Conservation (phyloP, 352 stramenopile genomes). For the Aphanomyces astaci region DNA sequence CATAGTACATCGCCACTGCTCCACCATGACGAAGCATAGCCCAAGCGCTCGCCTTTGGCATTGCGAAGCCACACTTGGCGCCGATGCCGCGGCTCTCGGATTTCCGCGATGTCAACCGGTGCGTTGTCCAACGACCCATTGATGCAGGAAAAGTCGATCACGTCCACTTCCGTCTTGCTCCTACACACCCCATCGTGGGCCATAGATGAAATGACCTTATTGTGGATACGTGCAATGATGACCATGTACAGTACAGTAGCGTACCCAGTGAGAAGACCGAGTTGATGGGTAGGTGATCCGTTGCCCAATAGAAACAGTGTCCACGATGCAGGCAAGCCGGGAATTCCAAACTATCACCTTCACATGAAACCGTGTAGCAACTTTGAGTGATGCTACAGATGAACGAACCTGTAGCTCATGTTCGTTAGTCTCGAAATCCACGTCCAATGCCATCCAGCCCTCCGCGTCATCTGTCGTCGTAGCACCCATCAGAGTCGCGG, state of each 20-base stretch:
- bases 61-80: constrained; percentile 80
- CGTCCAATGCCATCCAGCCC: constrained; percentile 20
- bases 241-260: too few species aligned
- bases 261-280: constrained; percentile 65
- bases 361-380: neutral
- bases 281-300: constrained; percentile 69
- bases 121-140: constrained; percentile 36
- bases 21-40: constrained; percentile 77
- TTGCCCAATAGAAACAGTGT: constrained; percentile 77
- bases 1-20: constrained; percentile 41
- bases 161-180: constrained; percentile 61
- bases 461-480: neutral
- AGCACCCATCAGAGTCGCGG: neutral
- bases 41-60: constrained; percentile 51
- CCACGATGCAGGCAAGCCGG: constrained; percentile 61
- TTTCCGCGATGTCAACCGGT: constrained; percentile 37
- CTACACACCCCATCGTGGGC: neutral
- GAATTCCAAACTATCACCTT: constrained; percentile 9
- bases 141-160: constrained; percentile 55
- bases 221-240: too few species aligned
- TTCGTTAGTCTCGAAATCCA: constrained; percentile 18
- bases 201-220: too few species aligned
- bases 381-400: neutral
- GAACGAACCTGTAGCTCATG: constrained; percentile 12
- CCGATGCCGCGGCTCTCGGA: constrained; percentile 47